Evolutionary conservation across 345 rosid genomes (phyloP).

Genomic region (Pistacia vera): DNA sequence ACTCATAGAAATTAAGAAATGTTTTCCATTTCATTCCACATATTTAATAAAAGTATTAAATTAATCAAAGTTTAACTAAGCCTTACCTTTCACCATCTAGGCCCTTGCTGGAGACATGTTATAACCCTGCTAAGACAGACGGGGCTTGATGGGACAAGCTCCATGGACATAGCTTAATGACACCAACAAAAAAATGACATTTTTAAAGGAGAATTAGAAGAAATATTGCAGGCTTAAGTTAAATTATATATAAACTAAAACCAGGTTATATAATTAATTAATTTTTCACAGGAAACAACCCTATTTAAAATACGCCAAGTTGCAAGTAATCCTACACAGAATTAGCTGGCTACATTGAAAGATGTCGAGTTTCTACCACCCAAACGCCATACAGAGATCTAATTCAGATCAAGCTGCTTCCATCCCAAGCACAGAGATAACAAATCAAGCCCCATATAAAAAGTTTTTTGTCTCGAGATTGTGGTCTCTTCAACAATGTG

Average conservation of each 20-base stretch:
- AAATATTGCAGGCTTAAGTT: background rate
- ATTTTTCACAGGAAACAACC: background rate
- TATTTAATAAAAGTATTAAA: no score
- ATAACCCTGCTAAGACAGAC: background rate
- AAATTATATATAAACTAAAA: background rate
- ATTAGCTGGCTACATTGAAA: slow-evolving; percentile 13
- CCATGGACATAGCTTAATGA: background rate
- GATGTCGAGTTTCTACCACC: slow-evolving; percentile 12
- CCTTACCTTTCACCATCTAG: background rate
- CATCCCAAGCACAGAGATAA: slow-evolving; percentile 9
- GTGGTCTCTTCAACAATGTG: slow-evolving; percentile 23
- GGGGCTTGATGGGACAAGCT: background rate
- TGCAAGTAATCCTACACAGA: background rate
- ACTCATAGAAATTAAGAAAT: background rate
- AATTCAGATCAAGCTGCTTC: slow-evolving; percentile 35
- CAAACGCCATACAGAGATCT: slow-evolving; percentile 17
- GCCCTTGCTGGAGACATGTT: background rate
- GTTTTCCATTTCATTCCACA: background rate
- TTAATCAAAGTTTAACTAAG: background rate
- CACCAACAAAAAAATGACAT: background rate
- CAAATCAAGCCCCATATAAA: slow-evolving; percentile 20
- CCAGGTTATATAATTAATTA: background rate
- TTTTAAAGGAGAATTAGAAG: background rate
- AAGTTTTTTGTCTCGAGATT: slow-evolving; percentile 18
- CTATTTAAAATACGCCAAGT: background rate